Conservation (phyloP, 805 yeast species). For the Sugiyamaella chiloensis region DNA sequence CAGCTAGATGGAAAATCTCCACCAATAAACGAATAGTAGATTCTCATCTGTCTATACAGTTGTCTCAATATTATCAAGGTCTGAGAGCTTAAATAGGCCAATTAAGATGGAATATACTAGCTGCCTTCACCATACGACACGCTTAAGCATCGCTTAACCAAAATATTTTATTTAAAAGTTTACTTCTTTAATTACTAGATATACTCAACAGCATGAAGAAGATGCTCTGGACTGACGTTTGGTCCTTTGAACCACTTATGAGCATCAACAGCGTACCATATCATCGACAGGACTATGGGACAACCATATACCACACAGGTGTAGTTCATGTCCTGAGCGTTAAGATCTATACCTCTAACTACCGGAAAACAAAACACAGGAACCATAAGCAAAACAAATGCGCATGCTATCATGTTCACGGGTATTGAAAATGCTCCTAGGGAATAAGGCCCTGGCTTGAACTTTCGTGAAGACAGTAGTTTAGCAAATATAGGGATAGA, state of each 20-base stretch:
- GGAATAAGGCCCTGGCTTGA: slow-evolving; percentile 22
- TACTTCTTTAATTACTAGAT: too few relatives aligned
- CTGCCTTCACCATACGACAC: too few relatives aligned
- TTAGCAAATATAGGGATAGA: slow-evolving; percentile 57
- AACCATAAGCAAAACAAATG: slow-evolving; percentile 50
- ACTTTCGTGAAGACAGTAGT: slow-evolving; percentile 37
- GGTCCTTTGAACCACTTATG: slow-evolving; percentile 61
- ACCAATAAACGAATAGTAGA: too few relatives aligned
- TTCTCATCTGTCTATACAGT: too few relatives aligned
- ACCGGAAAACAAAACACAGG: slow-evolving; percentile 59
- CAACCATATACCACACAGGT: slow-evolving; percentile 58
- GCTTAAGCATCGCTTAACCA: too few relatives aligned
- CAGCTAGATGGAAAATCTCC: too few relatives aligned
- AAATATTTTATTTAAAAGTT: too few relatives aligned
- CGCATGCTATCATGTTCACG: slow-evolving; percentile 28
- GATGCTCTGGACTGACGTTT: slow-evolving; percentile 44
- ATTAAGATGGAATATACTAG: too few relatives aligned
- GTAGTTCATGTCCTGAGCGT: slow-evolving; percentile 53
- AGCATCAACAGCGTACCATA: slow-evolving; percentile 52
- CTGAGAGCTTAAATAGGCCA: too few relatives aligned
- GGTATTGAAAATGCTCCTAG: slow-evolving; percentile 16
- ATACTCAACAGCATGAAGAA: not conserved
- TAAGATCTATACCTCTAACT: slow-evolving; percentile 37
- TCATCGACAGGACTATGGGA: slow-evolving; percentile 46
- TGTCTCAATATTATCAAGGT: too few relatives aligned